Conservation (phyloP, 352 stramenopile genomes). For the Pythium dissimile region DNA sequence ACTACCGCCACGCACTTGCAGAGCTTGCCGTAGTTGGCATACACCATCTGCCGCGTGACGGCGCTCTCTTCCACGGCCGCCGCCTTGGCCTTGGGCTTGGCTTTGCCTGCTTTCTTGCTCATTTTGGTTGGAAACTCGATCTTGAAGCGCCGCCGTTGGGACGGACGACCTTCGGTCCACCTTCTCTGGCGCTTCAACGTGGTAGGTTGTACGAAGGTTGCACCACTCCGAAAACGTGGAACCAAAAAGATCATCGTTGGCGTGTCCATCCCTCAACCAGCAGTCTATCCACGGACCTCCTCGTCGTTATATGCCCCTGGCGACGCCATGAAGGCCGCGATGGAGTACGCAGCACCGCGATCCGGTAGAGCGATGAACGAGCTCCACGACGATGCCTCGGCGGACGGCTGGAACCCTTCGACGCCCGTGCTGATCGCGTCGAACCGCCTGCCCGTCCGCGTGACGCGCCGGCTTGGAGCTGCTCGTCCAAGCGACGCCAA, state of each 20-base stretch:
- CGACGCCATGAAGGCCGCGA: constrained; percentile 11
- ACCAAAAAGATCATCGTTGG: constrained; percentile 1
- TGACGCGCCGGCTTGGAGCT: constrained; percentile 17
- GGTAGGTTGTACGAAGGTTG: constrained; percentile 20
- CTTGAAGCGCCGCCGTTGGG: constrained; percentile 12
- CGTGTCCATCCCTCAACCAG: constrained; percentile 10
- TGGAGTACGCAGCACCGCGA: constrained; percentile 10
- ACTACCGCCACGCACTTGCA: constrained; percentile 45
- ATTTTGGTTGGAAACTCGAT: constrained; percentile 24
- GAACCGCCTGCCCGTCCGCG: constrained; percentile 58
- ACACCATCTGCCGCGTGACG: constrained; percentile 59
- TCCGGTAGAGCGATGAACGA: background rate
- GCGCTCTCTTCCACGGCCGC: constrained; percentile 57
- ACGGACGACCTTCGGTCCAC: background rate
- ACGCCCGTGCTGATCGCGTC: constrained; percentile 72
- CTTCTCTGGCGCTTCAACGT: constrained; percentile 1
- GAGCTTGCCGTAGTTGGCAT: constrained; percentile 69
- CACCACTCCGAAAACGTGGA: background rate
- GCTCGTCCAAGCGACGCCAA: background rate
- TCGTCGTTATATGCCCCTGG: background rate
- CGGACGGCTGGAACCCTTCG: constrained; percentile 46
- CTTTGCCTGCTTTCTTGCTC: constrained; percentile 52
- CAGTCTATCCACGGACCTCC: background rate
- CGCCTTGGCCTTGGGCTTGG: constrained; percentile 50
- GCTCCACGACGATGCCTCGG: constrained; percentile 1